Evolutionary conservation across 495 filamentous ascomycete genomes (phyloP).

Genomic region (Chlorociboria aeruginascens): DNA sequence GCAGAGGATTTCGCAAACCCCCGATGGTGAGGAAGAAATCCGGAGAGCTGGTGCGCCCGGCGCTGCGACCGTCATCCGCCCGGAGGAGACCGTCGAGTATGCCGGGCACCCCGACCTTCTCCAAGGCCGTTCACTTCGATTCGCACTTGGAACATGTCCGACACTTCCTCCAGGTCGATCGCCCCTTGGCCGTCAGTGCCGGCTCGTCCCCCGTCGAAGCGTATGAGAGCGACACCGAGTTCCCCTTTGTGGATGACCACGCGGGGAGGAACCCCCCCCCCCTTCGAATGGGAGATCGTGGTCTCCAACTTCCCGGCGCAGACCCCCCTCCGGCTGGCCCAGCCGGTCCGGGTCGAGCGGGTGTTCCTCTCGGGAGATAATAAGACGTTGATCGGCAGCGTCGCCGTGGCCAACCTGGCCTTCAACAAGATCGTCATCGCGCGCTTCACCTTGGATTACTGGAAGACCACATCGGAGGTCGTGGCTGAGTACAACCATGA

Average conservation of each 20-base stretch:
- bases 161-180: conserved; percentile 87
- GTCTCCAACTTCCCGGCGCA: conserved; percentile 74
- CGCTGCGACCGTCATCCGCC: conserved; percentile 58
- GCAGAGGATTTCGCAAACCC: conserved; percentile 43
- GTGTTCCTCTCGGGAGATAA: conserved; percentile 81
- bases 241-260: conserved; percentile 64
- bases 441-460: conserved; percentile 92
- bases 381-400: conserved; percentile 67
- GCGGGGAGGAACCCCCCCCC: conserved; percentile 31
- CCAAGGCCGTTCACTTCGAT: conserved; percentile 94
- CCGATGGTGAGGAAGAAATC: conserved; percentile 96
- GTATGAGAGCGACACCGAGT: conserved; percentile 72
- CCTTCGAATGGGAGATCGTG: conserved; percentile 78
- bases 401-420: conserved; percentile 77
- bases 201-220: conserved; percentile 87
- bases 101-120: conserved; percentile 92
- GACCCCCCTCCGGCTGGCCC: conserved; percentile 44
- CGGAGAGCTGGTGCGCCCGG: conserved; percentile 89
- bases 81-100: conserved; percentile 82
- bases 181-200: conserved; percentile 87
- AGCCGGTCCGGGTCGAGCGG: conserved; percentile 65
- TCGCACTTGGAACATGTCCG: conserved; percentile 87
- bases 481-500: conserved; percentile 77
- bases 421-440: conserved; percentile 84
- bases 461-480: conserved; percentile 96